Base-by-base conservation (phyloP, 2,329 filamentous ascomycete species). In the Claviceps maximensis region DNA sequence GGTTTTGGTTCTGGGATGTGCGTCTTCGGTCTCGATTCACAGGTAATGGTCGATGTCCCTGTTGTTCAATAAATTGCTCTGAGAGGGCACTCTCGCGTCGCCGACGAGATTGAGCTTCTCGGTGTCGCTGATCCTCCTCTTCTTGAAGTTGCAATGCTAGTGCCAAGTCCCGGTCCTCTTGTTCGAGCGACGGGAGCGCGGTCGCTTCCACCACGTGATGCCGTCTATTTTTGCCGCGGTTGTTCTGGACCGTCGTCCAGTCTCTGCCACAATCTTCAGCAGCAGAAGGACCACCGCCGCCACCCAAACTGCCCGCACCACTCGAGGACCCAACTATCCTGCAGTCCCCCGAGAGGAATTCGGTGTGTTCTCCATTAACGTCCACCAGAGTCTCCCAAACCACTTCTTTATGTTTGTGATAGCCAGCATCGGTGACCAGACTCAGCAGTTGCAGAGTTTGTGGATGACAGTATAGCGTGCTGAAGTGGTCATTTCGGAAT, bases 401-500 rank as follows among this genome's bases (percentile, higher is more conserved):
- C 13, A 98, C 83, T 65, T 97, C 91, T 17, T 89, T 85, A 60
- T 96, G 89, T 10, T 77, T 79, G 12, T 86, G 83, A 63, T 95
- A 98, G 1, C 93, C 93, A 27, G 89, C 86, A 64, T 98, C 93
- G 0, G 93, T 97, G 15, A 98, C 89, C 3, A 98, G 72, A 0
- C 87, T 89, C 57, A 91, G 79, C 1, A 97, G 75, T 58, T 87
- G 78, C 42, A 81, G 75, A 0, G 84, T 88, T 46, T 83, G 73
- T 0, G 91, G 89, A 60, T 97, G 89, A 56, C 90, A 88, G 68
- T 95, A 95, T 0, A 98, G 68, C 0, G 91, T 97, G 44, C 89
- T 89, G 63, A 98, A 98, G 65, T 98, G 93, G 63, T 98, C 91
- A 61, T 98, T 98, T 27, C 93, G 82, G 72, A 98, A 98, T 1